Base-by-base conservation (phyloP, 352 stramenopile genomes). In the Phytopythium kandeliae region DNA sequence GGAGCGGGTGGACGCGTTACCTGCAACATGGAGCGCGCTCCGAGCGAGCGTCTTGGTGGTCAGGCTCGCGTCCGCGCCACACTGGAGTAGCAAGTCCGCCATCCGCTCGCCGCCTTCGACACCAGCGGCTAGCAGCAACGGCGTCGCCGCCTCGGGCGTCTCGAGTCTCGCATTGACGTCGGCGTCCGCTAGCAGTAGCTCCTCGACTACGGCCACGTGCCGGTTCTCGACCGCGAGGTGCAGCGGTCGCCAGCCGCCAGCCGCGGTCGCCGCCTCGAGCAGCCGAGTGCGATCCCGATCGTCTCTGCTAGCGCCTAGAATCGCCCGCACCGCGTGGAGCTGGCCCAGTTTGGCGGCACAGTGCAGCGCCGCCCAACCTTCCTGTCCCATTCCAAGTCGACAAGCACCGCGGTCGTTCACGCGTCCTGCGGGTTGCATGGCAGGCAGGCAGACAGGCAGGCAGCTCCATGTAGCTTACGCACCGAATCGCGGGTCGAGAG, bases 211-310 rank as follows among this genome's bases (percentile, higher is more conserved):
- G n/a, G 28, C 21, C 24, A 71, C 10, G 36, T 74, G 63, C 19
- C 58, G 55, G 8, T 51, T 42, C 31, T 30, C 53, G 41, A 54
- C 58, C n/a, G 69, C 69, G 15, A 74, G 52, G 35, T 79, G 69
- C 3, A 79, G 54, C n/a, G 69, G 54, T 8, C 63, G 36, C 69
- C 69, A 79, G 5, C 62, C 69, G 16, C 69, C 69, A 45, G 42
- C 36, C 33, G 42, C 38, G 22, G 49, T 42, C 4, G 57, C 51
- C 5, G 51, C 56, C 28, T 65, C 58, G 4, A 67, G 11, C 48
- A 22, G 12, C 1, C 17, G 16, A n/a, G 4, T 1, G 17, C 35
- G 17, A 22, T 41, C 35, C 2, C 2, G 2, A 19, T 37, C 13
- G 3, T 37, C 19, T 31, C 25, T 19, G 2, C 37, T 30, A 0